phyloP scores from a whole-genome alignment of 208 protist species.

The Naegleria fowleri region DNA sequence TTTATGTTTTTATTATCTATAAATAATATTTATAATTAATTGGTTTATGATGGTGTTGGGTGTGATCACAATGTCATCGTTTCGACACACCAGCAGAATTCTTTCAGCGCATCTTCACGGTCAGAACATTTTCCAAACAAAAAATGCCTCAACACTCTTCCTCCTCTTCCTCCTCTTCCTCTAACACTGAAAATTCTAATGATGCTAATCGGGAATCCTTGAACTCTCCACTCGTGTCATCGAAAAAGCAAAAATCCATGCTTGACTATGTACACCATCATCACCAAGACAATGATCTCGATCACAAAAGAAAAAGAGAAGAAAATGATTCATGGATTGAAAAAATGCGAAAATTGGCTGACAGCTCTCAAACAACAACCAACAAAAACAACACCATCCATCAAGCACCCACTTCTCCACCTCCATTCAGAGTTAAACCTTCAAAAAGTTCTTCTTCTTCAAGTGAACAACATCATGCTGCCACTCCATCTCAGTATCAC shows the following conservation, averaged over 20 bases:
- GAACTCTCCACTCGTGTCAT: background rate
- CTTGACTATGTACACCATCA: background rate
- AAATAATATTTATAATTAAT: background rate
- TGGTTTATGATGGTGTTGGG: too few relatives aligned
- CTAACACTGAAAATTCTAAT: too few relatives aligned
- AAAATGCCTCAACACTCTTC: too few relatives aligned
- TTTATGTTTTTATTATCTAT: background rate
- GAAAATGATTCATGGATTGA: background rate
- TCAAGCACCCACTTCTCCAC: too few relatives aligned
- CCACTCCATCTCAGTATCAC: too few relatives aligned
- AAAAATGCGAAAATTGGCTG: background rate
- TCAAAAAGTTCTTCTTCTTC: background rate
- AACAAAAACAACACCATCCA: background rate
- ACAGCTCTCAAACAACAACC: background rate
- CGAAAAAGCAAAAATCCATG: background rate
- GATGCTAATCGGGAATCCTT: too few relatives aligned
- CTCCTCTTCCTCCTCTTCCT: too few relatives aligned
- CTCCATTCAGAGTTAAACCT: background rate
- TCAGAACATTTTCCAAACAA: too few relatives aligned
- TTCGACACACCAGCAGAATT: too few relatives aligned
- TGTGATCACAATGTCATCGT: too few relatives aligned
- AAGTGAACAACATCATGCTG: background rate
- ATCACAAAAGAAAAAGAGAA: background rate
- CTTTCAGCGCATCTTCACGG: too few relatives aligned
- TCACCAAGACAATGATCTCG: background rate